Percentiles rank a stretch among this genome's conserved stretches.
phyloP scores from a whole-genome alignment of 257 asterid species.

The Primulina tabacum region DNA sequence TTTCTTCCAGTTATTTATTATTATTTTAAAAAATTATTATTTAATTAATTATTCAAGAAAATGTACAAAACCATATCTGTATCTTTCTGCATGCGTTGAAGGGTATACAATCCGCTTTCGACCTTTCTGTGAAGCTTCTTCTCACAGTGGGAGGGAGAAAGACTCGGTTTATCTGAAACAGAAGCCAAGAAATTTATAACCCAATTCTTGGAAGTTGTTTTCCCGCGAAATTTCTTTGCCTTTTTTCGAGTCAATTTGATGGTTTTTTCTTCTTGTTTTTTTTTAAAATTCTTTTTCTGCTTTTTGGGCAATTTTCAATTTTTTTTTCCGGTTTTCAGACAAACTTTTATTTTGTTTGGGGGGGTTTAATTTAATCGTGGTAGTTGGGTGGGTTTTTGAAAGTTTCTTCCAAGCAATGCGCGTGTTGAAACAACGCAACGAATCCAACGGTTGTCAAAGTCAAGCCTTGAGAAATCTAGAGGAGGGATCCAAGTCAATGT shows the following conservation, averaged over 20 bases:
- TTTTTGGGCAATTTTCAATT: background rate
- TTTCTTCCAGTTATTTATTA: too few relatives aligned
- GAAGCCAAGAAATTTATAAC: background rate
- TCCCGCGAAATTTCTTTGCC: conserved; percentile 21
- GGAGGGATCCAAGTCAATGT: conserved; percentile 66
- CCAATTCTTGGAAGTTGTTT: background rate
- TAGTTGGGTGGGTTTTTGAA: conserved; percentile 16
- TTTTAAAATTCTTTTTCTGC: background rate
- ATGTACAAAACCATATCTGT: background rate
- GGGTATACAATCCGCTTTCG: background rate
- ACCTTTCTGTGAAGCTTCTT: conserved; percentile 14
- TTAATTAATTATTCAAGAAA: conserved; percentile 6
- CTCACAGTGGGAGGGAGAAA: conserved; percentile 15
- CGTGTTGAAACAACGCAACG: conserved; percentile 1
- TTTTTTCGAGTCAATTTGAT: background rate
- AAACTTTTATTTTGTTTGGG: too few relatives aligned
- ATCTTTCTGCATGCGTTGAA: conserved; percentile 11
- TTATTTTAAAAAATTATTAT: too few relatives aligned
- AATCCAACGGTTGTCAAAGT: conserved; percentile 25
- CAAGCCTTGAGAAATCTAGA: conserved; percentile 20
- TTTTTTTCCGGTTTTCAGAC: background rate
- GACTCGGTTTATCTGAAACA: background rate
- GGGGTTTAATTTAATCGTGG: background rate
- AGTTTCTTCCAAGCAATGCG: conserved; percentile 27
- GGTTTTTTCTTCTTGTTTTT: background rate